Base-by-base conservation (phyloP, 495 filamentous ascomycete species). In the Aspergillus mulundensis region DNA sequence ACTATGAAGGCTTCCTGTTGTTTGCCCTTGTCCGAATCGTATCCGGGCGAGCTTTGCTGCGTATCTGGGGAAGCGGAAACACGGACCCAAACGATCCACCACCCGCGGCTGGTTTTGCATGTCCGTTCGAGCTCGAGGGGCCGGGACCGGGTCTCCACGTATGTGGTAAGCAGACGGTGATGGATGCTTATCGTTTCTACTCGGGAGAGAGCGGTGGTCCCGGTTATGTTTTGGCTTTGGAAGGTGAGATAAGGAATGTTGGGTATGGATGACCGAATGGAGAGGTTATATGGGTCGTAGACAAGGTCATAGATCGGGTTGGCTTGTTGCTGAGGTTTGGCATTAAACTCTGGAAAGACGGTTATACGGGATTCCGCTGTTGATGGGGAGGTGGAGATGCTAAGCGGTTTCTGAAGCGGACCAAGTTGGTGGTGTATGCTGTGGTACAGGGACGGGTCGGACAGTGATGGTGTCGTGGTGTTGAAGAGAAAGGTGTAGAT, bases 21-120 rank as follows among this genome's bases (percentile, higher is more conserved):
- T 7, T 69, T 68, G 20, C 69, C 66, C 60, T 64, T 62, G 50
- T 50, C 43, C 20, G 50, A n/a, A 56, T 40, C 47, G 61, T 14
- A 38, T 40, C 39, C 48, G 32, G 7, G 18, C 28, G 48, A 7
- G 42, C 12, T 25, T 40, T 39, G 7, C 25, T 39, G 4, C 2
- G 19, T 14, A 15, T 30, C 15, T 48, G 49, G 21, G 16, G 77
- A 73, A 10, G 45, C 4, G 15, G 85, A 74, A 8, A 93, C 73
- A 39, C 88, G 79, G 50, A 88, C 90, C 92, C 95, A 97, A 48
- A 97, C 88, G 24, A 97, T 78, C 94, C 95, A 98, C 92, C 93
- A 98, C 1, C 91, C 91, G 10, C 91, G 81, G 45, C 77, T 87
- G 5, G 92, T 97, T 77, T 96, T 95, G 70, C 86, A 89, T 12